Evolutionary conservation across 768 basidiomycete genomes (phyloP).

Genomic region (Podaxis sp.): DNA sequence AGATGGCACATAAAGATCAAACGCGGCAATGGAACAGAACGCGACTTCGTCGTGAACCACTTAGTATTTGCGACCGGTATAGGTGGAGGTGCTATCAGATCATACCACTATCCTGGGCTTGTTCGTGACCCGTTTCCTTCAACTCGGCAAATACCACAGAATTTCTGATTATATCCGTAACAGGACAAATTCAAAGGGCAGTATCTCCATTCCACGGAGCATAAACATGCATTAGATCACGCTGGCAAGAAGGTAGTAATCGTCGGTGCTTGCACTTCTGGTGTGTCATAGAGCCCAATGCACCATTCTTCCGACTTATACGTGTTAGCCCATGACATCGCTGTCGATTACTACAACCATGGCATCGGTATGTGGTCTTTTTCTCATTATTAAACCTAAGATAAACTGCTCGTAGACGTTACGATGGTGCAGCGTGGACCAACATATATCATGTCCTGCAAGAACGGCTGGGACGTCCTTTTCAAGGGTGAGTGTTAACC

Average conservation of each 20-base stretch:
- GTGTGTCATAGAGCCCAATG: constrained; percentile 17
- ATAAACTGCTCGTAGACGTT: constrained; percentile 34
- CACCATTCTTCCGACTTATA: not conserved
- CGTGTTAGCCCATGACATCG: constrained; percentile 38
- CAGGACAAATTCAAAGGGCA: constrained; percentile 46
- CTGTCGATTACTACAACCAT: constrained; percentile 34
- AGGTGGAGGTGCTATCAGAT: constrained; percentile 41
- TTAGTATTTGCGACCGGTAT: constrained; percentile 59
- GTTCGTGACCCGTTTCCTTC: not conserved
- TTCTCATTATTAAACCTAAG: constrained; percentile 31
- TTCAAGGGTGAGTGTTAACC: constrained; percentile 22
- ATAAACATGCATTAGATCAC: constrained; percentile 48
- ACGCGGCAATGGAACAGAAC: not conserved
- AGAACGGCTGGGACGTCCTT: constrained; percentile 34
- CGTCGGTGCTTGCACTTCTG: constrained; percentile 63
- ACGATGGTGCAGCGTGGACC: constrained; percentile 50
- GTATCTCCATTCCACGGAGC: constrained; percentile 50
- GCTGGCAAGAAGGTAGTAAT: constrained; percentile 65
- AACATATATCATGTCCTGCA: constrained; percentile 52
- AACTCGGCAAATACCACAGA: not conserved
- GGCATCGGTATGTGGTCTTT: constrained; percentile 28
- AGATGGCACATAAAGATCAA: constrained; percentile 47
- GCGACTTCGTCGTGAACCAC: constrained; percentile 47
- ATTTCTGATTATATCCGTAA: not conserved
- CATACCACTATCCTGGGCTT: constrained; percentile 31